Evolutionary conservation across 2,329 filamentous ascomycete genomes (phyloP).

Genomic region (Lecanosticta acicola): DNA sequence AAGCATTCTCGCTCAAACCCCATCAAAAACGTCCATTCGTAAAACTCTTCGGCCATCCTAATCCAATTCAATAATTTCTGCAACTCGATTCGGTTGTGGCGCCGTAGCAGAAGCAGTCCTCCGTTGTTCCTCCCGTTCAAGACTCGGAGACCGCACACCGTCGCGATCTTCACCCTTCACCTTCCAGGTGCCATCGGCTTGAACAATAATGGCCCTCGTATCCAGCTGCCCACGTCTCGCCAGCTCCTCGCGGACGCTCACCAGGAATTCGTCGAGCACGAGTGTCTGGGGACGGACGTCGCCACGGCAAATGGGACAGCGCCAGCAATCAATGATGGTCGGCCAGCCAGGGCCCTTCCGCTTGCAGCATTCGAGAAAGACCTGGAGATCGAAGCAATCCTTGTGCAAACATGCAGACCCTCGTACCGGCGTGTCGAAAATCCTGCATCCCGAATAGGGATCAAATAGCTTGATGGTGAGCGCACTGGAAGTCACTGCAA

Average conservation of each 20-base stretch:
- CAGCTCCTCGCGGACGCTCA: conserved; percentile 52
- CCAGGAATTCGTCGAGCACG: conserved; percentile 67
- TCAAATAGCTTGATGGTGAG: conserved; percentile 44
- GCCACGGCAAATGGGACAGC: conserved; percentile 72
- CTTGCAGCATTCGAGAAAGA: conserved; percentile 64
- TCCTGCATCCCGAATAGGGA: conserved; percentile 39
- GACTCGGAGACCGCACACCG: conserved; percentile 24
- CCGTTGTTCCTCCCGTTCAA: conserved; percentile 23
- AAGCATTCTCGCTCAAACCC: conserved; percentile 1
- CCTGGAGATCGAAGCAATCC: conserved; percentile 86
- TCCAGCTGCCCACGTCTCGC: conserved; percentile 30
- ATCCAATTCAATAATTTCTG: conserved; percentile 25
- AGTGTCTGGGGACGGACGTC: conserved; percentile 73
- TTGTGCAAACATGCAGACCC: conserved; percentile 65
- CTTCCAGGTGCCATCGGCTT: conserved; percentile 61
- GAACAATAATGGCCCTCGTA: conserved; percentile 58
- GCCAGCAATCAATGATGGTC: conserved; percentile 64
- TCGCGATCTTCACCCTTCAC: conserved; percentile 23
- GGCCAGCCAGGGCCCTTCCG: conserved; percentile 34
- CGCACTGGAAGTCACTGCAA: conserved; percentile 37
- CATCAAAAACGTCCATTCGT: background rate
- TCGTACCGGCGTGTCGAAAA: conserved; percentile 68
- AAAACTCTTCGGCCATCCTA: conserved; percentile 4
- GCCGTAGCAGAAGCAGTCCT: conserved; percentile 3
- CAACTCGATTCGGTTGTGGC: conserved; percentile 7